These are phyloP conservation scores for Madurella fahalii DNA, from an alignment of 2,329 filamentous ascomycete species.

Conservation along the genomic window DNA sequence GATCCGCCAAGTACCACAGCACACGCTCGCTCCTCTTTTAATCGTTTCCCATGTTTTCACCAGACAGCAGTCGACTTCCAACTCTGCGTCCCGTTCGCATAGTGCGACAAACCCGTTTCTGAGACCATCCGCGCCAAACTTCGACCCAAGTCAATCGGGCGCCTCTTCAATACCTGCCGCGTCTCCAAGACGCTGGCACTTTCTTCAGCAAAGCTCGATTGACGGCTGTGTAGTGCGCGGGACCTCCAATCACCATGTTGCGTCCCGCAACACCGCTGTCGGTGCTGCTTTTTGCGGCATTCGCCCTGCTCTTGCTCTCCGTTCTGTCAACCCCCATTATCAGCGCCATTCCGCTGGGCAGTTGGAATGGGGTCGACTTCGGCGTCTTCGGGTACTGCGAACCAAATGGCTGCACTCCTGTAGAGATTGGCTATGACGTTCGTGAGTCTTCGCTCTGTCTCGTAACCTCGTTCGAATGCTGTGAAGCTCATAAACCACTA, in stretches of 20 bases:
- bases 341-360: slow-evolving; percentile 76
- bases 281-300: slow-evolving; percentile 78
- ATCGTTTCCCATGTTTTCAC: slow-evolving; percentile 17
- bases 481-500: slow-evolving; percentile 37
- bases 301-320: slow-evolving; percentile 78
- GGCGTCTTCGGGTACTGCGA: slow-evolving; percentile 91
- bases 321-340: slow-evolving; percentile 91
- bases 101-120: not conserved
- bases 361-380: slow-evolving; percentile 72
- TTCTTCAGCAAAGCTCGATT: slow-evolving; percentile 3
- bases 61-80: not conserved
- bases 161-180: slow-evolving; percentile 31
- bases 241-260: slow-evolving; percentile 59
- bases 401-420: slow-evolving; percentile 59
- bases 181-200: slow-evolving; percentile 44
- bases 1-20: not conserved
- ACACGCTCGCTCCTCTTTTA: slow-evolving; percentile 12
- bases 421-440: slow-evolving; percentile 81
- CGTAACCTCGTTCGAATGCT: slow-evolving; percentile 28
- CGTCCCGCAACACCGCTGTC: slow-evolving; percentile 90
- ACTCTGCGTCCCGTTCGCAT: slow-evolving; percentile 1
- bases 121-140: slow-evolving; percentile 1
- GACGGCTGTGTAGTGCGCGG: not conserved
- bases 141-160: slow-evolving; percentile 12
- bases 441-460: slow-evolving; percentile 48